These are phyloP conservation scores for Phialemonium atrogriseum DNA, from an alignment of 2,329 filamentous ascomycete species.

Conservation along the genomic window DNA sequence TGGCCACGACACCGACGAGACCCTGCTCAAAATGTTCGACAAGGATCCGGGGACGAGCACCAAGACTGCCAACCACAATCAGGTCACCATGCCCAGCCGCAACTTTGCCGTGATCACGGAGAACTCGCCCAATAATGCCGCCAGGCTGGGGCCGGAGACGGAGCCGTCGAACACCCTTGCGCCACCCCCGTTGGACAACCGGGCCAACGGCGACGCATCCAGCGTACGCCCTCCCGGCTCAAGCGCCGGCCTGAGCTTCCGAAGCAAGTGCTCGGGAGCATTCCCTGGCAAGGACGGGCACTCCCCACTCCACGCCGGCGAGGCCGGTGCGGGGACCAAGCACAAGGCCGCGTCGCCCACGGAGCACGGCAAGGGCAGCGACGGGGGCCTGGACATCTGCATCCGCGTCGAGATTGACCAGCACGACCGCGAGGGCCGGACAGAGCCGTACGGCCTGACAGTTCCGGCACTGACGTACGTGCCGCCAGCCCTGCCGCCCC, in stretches of 20 bases:
- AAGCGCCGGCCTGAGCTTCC: conserved; percentile 11
- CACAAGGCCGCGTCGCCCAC: conserved; percentile 62
- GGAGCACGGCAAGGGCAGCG: conserved; percentile 43
- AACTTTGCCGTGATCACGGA: conserved; percentile 91
- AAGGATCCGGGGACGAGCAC: conserved; percentile 71
- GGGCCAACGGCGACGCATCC: conserved; percentile 6
- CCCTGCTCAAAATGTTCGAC: conserved; percentile 85
- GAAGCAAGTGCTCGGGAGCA: conserved; percentile 2
- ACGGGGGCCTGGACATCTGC: conserved; percentile 67
- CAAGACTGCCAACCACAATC: conserved; percentile 70
- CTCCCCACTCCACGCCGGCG: conserved; percentile 64
- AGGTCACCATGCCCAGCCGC: conserved; percentile 82
- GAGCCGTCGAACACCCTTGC: too few relatives aligned
- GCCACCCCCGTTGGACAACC: conserved; percentile 5
- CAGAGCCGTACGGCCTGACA: conserved; percentile 74
- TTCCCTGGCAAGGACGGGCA: conserved; percentile 53
- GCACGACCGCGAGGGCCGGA: conserved; percentile 70
- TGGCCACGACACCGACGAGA: conserved; percentile 73
- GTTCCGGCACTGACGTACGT: conserved; percentile 58
- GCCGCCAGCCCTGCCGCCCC: too few relatives aligned
- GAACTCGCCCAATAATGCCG: conserved; percentile 57
- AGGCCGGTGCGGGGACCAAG: conserved; percentile 66
- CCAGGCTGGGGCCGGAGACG: too few relatives aligned
- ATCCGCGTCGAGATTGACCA: conserved; percentile 85
- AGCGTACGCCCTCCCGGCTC: conserved; percentile 9